Percentiles rank a stretch among this genome's conserved stretches.
Conservation (phyloP, 768 basidiomycete genomes). For the Roridomyces roridus region DNA sequence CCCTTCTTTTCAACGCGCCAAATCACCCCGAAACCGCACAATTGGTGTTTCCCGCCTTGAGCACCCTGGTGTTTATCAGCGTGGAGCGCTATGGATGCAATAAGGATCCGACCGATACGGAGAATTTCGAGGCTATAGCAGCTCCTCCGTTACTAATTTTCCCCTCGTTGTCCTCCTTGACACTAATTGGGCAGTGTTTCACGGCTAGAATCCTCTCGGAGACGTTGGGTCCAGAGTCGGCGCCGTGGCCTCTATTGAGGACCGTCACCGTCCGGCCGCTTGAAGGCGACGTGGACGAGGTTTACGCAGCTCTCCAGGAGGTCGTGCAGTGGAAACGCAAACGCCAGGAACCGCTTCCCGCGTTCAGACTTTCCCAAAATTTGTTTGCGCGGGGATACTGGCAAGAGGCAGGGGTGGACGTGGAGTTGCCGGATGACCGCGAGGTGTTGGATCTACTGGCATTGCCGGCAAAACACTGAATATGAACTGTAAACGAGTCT, state of each 20-base stretch:
- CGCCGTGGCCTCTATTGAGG: not conserved
- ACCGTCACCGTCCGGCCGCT: not conserved
- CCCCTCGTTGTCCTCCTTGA: not conserved
- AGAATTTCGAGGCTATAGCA: not conserved
- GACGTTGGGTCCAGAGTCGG: not conserved
- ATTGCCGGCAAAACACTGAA: too few species aligned
- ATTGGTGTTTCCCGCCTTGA: not conserved
- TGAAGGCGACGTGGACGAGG: not conserved
- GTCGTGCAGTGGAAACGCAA: not conserved
- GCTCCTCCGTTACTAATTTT: not conserved
- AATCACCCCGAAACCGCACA: too few species aligned
- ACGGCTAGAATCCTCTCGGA: not conserved
- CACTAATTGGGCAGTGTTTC: not conserved
- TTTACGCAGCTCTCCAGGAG: not conserved
- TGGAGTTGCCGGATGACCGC: too few species aligned
- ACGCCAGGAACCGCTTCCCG: not conserved
- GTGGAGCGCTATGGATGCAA: too few species aligned
- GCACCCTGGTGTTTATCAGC: not conserved
- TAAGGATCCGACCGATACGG: too few species aligned
- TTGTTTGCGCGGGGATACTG: too few species aligned
- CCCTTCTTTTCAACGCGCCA: not conserved
- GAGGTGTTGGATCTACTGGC: too few species aligned
- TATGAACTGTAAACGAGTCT: too few species aligned
- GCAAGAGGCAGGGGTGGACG: too few species aligned
- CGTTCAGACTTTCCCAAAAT: too few species aligned